Conservation (phyloP, 75 land plant species). For the Pinus taeda region DNA sequence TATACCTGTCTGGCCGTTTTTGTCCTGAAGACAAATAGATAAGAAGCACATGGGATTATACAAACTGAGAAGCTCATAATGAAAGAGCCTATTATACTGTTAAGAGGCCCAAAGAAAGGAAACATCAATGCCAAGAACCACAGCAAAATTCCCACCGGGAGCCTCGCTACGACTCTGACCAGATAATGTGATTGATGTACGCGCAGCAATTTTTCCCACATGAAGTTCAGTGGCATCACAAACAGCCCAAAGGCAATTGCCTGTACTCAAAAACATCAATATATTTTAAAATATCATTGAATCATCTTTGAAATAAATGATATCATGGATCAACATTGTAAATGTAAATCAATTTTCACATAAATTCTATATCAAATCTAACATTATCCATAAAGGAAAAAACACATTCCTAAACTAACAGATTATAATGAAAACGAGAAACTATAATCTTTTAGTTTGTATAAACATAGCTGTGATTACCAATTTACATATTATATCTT, state of each 20-base stretch:
- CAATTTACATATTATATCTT: no score
- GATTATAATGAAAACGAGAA: no score
- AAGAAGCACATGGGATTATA: slow-evolving; percentile 34
- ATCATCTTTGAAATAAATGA: no score
- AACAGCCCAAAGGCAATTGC: slow-evolving; percentile 25
- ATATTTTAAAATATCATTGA: no score
- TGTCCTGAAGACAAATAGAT: slow-evolving; percentile 18
- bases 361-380: no score
- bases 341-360: no score
- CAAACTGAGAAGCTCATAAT: slow-evolving; percentile 32
- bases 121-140: slow-evolving; percentile 28
- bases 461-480: no score
- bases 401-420: no score
- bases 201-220: slow-evolving; percentile 30
- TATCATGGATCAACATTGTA: no score
- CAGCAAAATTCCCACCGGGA: slow-evolving; percentile 21
- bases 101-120: slow-evolving; percentile 32
- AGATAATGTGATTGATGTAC: slow-evolving; percentile 17
- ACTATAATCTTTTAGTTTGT: no score
- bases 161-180: slow-evolving; percentile 10
- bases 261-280: background rate
- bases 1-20: slow-evolving; percentile 20
- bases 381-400: no score
- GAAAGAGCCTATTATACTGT: slow-evolving; percentile 24
- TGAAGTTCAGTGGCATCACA: slow-evolving; percentile 26